Conservation (phyloP, 805 yeast genomes). For the Ogataea paraovalis region DNA sequence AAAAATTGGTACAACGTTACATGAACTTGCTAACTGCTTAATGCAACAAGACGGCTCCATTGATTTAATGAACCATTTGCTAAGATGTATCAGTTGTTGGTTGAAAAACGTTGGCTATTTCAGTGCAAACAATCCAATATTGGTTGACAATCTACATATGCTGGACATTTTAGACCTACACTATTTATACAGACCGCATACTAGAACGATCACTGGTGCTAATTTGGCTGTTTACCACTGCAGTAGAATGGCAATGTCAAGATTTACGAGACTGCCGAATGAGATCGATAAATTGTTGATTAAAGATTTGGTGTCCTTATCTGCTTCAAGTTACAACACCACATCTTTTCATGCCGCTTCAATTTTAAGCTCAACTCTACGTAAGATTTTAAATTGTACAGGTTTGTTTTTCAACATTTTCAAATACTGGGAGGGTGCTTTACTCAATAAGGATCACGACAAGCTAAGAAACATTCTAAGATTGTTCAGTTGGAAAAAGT, state of each 20-base stretch:
- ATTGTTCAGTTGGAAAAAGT: constrained; percentile 51
- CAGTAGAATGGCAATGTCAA: constrained; percentile 65
- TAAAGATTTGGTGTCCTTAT: constrained; percentile 57
- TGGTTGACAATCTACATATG: constrained; percentile 36
- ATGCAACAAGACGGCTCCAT: constrained; percentile 57
- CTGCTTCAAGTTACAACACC: constrained; percentile 67
- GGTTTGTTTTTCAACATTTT: constrained; percentile 46
- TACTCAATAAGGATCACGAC: constrained; percentile 47
- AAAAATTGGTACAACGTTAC: constrained; percentile 51
- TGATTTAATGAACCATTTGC: constrained; percentile 53
- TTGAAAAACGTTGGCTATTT: constrained; percentile 29
- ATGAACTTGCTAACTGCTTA: constrained; percentile 48
- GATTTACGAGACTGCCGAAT: constrained; percentile 69
- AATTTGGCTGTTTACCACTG: constrained; percentile 71
- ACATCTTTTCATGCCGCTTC: constrained; percentile 69
- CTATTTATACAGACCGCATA: constrained; percentile 62
- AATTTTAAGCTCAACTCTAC: constrained; percentile 63
- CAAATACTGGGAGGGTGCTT: constrained; percentile 38
- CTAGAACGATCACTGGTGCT: constrained; percentile 74
- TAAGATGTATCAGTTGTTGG: constrained; percentile 71
- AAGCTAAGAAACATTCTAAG: constrained; percentile 61
- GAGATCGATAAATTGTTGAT: constrained; percentile 59
- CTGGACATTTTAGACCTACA: constrained; percentile 52
- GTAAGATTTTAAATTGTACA: constrained; percentile 57
- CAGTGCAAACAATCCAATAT: constrained; percentile 25